Evolutionary conservation across 768 basidiomycete genomes (phyloP), one percentile per base, ranked within the genome.

Genomic region (Cystofilobasidium capitatum): DNA sequence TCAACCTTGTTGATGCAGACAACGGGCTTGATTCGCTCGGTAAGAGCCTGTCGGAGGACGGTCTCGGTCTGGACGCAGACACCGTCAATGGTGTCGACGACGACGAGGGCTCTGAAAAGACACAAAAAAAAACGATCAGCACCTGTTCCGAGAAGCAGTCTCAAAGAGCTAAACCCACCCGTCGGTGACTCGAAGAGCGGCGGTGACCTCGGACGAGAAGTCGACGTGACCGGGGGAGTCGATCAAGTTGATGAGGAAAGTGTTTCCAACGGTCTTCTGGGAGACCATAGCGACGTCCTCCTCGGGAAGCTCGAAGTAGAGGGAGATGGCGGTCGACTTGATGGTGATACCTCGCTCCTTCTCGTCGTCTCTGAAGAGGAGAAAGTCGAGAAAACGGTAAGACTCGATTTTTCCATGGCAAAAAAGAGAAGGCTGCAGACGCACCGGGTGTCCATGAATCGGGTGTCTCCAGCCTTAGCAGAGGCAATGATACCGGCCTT

Each of bases 41-140:
- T 85, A 51, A 99, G 84, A 64, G 96, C 89, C 77, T 99, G 96
- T 73, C 96, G 91, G 66, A 99, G 85, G 66, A 99, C 96, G 20
- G 96, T 99, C 82, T 98, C 96, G 76, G 96, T 99, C 81, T 99
- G 96, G 47, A 98, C 96, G 79, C 94, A 99, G 76, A 98, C 96
- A 82, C 96, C 96, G 78, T 99, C 96, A 74, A 99, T 87, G 79
- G 92, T 96, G 80, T 99, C 96, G 76, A 99, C 96, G 78, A 99
- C 96, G 75, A 99, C 96, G 73, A 99, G 88, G 69, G 96, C 96
- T 82, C 94, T 76, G 60, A n/a, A 55, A 20, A 31, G 24, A 9
- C 26, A 35, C 33, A n/a, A 67, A 58, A 39, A 24, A 16, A 49
- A 24, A 49, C 17, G 5, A 24, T 16, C 37, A 58, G 24, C 22